Percentiles rank a stretch among this genome's conserved stretches.
These are phyloP conservation scores for Didymella lethalis DNA, from an alignment of 2,329 filamentous ascomycete species.

Conservation along the genomic window DNA sequence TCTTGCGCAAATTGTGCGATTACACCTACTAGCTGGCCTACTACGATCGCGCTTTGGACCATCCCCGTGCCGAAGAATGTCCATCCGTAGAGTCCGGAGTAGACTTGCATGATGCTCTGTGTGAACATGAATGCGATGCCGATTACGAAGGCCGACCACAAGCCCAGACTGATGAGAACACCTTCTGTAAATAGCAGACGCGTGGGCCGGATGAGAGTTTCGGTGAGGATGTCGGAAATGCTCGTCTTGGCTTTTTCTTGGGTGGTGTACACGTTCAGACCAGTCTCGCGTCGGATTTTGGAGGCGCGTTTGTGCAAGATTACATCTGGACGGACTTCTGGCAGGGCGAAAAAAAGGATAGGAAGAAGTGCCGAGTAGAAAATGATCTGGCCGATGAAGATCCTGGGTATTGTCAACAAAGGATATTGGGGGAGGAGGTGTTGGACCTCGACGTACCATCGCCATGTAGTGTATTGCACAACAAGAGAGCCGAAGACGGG, in stretches of 20 bases:
- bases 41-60: constrained; percentile 55
- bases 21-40: constrained; percentile 57
- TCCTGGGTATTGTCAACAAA: constrained; percentile 40
- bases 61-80: constrained; percentile 54
- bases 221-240: constrained; percentile 45
- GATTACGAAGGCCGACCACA: constrained; percentile 59
- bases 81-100: constrained; percentile 52
- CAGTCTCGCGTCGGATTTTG: constrained; percentile 40
- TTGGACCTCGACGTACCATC: constrained; percentile 47
- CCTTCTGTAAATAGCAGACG: constrained; percentile 59
- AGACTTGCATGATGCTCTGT: constrained; percentile 57
- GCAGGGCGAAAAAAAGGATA: constrained; percentile 53
- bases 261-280: constrained; percentile 39
- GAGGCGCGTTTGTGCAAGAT: constrained; percentile 54
- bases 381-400: constrained; percentile 57
- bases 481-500: constrained; percentile 55
- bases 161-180: constrained; percentile 57
- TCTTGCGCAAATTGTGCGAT: constrained; percentile 48
- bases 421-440: constrained; percentile 6
- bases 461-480: constrained; percentile 50
- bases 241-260: constrained; percentile 47
- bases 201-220: constrained; percentile 49
- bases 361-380: constrained; percentile 56
- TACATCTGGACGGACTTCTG: constrained; percentile 58
- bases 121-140: constrained; percentile 61